A percentile compares a stretch with the other conserved stretches of the same genome.
These are phyloP conservation scores for Candida patagonica DNA, from an alignment of 805 yeast genomes.

Conservation along the genomic window DNA sequence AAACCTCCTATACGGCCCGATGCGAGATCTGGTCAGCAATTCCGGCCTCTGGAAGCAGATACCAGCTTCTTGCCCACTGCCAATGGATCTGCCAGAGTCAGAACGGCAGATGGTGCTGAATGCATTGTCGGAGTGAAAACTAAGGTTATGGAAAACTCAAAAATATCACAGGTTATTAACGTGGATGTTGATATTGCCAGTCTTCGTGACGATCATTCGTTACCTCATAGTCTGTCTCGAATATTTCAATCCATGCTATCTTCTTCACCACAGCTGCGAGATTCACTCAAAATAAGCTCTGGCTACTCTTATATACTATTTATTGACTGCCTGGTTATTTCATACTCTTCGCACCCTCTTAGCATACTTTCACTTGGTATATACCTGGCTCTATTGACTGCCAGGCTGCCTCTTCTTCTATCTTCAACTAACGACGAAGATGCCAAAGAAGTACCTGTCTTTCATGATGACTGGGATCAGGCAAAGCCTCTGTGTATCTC, in stretches of 20 bases:
- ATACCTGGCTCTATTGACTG: conserved; percentile 71
- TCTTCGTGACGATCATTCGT: conserved; percentile 66
- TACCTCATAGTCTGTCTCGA: conserved; percentile 55
- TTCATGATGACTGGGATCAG: conserved; percentile 77
- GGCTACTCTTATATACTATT: conserved; percentile 67
- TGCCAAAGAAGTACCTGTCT: conserved; percentile 82
- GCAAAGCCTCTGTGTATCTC: conserved; percentile 37
- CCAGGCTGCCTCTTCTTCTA: conserved; percentile 62
- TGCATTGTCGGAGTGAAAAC: conserved; percentile 87
- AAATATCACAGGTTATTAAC: conserved; percentile 36
- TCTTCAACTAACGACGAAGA: conserved; percentile 54
- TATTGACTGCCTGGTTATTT: conserved; percentile 72
- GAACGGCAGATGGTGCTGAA: conserved; percentile 85
- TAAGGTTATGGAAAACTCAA: conserved; percentile 49
- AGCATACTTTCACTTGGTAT: conserved; percentile 71
- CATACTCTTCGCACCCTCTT: conserved; percentile 72
- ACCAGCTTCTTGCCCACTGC: conserved; percentile 76
- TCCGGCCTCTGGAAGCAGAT: conserved; percentile 78
- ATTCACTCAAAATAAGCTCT: conserved; percentile 52
- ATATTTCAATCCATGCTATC: conserved; percentile 40
- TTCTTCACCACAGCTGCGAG: conserved; percentile 39
- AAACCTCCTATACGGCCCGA: conserved; percentile 73
- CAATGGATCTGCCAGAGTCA: conserved; percentile 84
- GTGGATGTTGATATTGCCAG: conserved; percentile 68
- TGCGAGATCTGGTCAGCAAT: conserved; percentile 63